Conservation (phyloP, 202 grass and related monocot genomes). For the Elaeis oleifera region DNA sequence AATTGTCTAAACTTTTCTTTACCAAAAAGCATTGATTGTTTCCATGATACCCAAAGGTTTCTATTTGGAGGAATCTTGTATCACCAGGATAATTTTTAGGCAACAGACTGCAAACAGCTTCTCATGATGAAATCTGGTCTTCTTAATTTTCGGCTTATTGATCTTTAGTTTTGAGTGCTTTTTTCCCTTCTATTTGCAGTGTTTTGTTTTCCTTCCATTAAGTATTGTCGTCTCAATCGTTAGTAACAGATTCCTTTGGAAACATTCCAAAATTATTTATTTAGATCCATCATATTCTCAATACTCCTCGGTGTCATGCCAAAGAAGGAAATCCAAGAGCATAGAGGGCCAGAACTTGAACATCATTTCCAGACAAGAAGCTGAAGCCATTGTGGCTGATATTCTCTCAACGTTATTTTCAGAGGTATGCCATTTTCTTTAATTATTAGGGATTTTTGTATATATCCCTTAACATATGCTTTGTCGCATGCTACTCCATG, state of each 20-base stretch:
- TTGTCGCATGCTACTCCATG: too few relatives aligned
- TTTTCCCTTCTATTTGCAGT: neutral
- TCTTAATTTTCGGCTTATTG: too few relatives aligned
- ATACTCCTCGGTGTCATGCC: constrained; percentile 14
- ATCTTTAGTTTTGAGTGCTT: too few relatives aligned
- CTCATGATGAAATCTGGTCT: too few relatives aligned
- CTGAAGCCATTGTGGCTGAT: constrained; percentile 67
- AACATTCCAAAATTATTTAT: constrained; percentile 24
- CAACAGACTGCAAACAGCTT: too few relatives aligned
- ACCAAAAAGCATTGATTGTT: too few relatives aligned
- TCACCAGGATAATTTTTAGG: too few relatives aligned
- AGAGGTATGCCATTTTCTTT: constrained; percentile 31
- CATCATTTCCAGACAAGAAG: constrained; percentile 44
- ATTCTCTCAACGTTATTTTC: constrained; percentile 60
- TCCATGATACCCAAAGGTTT: too few relatives aligned
- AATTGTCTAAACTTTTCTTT: too few relatives aligned
- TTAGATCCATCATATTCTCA: constrained; percentile 64
- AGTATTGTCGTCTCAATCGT: constrained; percentile 1
- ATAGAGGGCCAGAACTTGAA: constrained; percentile 36
- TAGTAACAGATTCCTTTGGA: constrained; percentile 20
- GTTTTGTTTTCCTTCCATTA: neutral
- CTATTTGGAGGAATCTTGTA: too few relatives aligned
- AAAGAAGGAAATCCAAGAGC: constrained; percentile 22
- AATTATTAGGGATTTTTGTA: too few relatives aligned
- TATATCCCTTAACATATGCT: too few relatives aligned